Base-by-base conservation (phyloP, 2,329 filamentous ascomycete genomes). In the Tricladium varicosporioides region DNA sequence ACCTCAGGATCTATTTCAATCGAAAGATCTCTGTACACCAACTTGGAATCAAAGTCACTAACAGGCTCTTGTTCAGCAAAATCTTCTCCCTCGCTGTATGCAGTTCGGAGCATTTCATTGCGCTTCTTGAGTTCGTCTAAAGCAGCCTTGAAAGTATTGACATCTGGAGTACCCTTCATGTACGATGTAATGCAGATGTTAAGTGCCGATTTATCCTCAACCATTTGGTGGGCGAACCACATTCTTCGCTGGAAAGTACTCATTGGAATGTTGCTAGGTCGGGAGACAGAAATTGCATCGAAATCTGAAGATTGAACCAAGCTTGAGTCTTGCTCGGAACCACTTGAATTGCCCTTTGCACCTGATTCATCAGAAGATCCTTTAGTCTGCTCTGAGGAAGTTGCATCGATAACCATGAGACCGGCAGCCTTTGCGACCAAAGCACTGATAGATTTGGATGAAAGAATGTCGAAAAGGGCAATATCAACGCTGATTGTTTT, bases 41-140 rank as follows among this genome's bases (percentile, higher is more conserved):
- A n/a, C 14, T 31, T 22, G 33, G 47, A 49, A 15, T 49, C 47
- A 15, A 49, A 49, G 47, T 49, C 47, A 18, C 5, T 10, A 33
- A 49, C 27, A 33, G 47, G 47, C 27, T 49, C 47, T 49, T 49
- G 47, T 18, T 49, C 47, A 5, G 47, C 47, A 49, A 49, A 49
- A n/a, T 49, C 47, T 10, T 49, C 47, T 15, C 47, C 47, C n/a
- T 49, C 47, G 33, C 47, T 49, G 47, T 49, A 49, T 10, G 47
- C 47, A 49, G 47, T 49, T 49, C 47, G 47, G 7, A 49, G 27
- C 47, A 49, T 49, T 33, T 49, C 47, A 15, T 49, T 49, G 19
- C 47, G 47, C 15, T 31, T 22, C 47, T 49, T 49, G 27, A 49
- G 47, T 9, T 49, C 47, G 18, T 49, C 47, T 11, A 49, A 36